Base-by-base conservation (phyloP, 192 early-diverging fungal genomes). In the Gamsiella multidivaricata region DNA sequence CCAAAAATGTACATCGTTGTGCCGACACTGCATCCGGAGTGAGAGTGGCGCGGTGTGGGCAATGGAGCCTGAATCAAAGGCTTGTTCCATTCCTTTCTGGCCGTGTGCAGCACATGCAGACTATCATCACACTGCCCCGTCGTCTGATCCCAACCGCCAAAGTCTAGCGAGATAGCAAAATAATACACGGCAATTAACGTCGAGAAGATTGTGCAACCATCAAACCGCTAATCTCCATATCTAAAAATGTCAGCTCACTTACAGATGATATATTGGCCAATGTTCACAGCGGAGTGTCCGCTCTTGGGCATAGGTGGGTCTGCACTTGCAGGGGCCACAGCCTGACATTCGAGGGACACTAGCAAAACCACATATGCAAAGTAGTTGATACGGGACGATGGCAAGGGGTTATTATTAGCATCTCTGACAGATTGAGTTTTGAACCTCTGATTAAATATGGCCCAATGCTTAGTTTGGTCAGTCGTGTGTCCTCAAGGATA, bases 1-100 rank as follows among this genome's bases (percentile, higher is more conserved):
- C 87, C 87, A 65, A 81, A 88, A 42, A 88, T 64, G 66, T 84
- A 88, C 82, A 88, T 85, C 11, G 64, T 81, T 43, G 81, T 73
- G 7, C 81, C 81, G 5, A 82, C 46, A 14, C 71, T 66, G 46
- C 78, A 80, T 53, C 82, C 83, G 6, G 83, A 49, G 49, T 88
- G 87, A 5, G 85, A 85, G 36, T 80, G 78, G 15, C 87, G 72
- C 25, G 63, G 68, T 12, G 54, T 80, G 25, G 73, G 68, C 20
- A 71, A n/a, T n/a, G 50, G 42, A 31, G 63, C 73, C n/a, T 72
- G 57, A 15, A 82, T 76, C 2, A 26, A n/a, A n/a, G 69, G 72
- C 51, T 65, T 70, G 46, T 57, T 65, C 80, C 80, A 82, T 20
- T 66, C 72, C 32, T 50, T 70, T 22, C 71, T 46, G 36, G 54